A percentile compares a stretch with the other conserved stretches of the same genome.
Evolutionary conservation across 768 basidiomycete species (phyloP).

Genomic region (Glaciozyma martinii): DNA sequence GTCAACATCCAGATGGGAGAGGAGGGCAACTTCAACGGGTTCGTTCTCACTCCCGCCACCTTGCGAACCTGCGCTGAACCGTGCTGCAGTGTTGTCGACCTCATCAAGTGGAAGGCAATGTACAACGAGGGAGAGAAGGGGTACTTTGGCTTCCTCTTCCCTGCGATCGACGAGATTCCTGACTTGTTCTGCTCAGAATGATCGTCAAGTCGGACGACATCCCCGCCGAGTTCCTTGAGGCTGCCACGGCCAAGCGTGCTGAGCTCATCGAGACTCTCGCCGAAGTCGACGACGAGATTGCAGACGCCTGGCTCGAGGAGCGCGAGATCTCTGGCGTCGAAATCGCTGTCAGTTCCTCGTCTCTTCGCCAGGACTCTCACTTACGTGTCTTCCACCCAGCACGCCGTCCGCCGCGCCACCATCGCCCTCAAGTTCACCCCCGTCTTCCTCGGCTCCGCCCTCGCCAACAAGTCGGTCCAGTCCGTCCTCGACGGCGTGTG

Average conservation of each 20-base stretch:
- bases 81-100: conserved; percentile 58
- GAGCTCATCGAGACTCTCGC: conserved; percentile 93
- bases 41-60: neutral
- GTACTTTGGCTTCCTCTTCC: conserved; percentile 43
- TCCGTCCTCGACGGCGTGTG: conserved; percentile 89
- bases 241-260: conserved; percentile 72
- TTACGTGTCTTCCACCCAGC: conserved; percentile 18
- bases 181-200: conserved; percentile 46
- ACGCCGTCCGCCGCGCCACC: conserved; percentile 82
- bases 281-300: conserved; percentile 92
- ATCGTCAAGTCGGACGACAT: conserved; percentile 77
- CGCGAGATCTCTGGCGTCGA: conserved; percentile 61
- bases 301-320: conserved; percentile 81
- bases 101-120: conserved; percentile 86
- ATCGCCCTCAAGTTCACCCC: conserved; percentile 83
- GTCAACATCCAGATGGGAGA: conserved; percentile 90
- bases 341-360: conserved; percentile 45
- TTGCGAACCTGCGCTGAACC: neutral
- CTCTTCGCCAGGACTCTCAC: neutral
- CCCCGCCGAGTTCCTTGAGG: conserved; percentile 59
- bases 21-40: conserved; percentile 74
- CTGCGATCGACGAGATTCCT: neutral
- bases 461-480: conserved; percentile 95
- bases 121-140: conserved; percentile 94
- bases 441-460: conserved; percentile 91